Conservation (phyloP, 306 rosid genomes). For the Prunus fruticosa region DNA sequence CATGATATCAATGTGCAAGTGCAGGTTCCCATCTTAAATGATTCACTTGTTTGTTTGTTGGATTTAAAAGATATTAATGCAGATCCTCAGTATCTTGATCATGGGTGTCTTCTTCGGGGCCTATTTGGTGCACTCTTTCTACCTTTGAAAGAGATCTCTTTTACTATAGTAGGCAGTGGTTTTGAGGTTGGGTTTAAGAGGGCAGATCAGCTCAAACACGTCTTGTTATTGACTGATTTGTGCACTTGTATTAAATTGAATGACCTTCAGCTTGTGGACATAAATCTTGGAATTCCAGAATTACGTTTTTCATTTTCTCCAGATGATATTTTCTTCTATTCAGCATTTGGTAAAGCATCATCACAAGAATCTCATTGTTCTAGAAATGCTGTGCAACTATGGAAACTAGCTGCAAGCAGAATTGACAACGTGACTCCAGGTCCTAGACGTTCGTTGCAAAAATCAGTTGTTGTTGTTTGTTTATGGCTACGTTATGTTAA, state of each 20-base stretch:
- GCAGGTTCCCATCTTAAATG: slow-evolving; percentile 53
- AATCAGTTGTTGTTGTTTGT: slow-evolving; percentile 46
- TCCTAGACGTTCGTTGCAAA: slow-evolving; percentile 50
- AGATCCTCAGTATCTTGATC: slow-evolving; percentile 40
- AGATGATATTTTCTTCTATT: slow-evolving; percentile 45
- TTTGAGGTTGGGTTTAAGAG: slow-evolving; percentile 50
- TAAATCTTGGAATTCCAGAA: slow-evolving; percentile 60
- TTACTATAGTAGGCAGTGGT: slow-evolving; percentile 41
- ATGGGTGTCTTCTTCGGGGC: slow-evolving; percentile 50
- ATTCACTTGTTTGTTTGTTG: slow-evolving; percentile 36
- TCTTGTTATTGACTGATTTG: slow-evolving; percentile 47
- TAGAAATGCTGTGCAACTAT: slow-evolving; percentile 74
- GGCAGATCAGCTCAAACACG: slow-evolving; percentile 22
- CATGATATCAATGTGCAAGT: slow-evolving; percentile 36
- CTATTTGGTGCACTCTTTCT: slow-evolving; percentile 47
- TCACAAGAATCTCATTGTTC: slow-evolving; percentile 39
- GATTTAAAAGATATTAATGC: slow-evolving; percentile 57
- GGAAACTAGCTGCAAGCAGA: slow-evolving; percentile 78
- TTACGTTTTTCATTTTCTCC: slow-evolving; percentile 54
- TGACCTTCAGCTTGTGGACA: slow-evolving; percentile 51
- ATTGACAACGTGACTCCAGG: slow-evolving; percentile 39
- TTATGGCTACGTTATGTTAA: slow-evolving; percentile 74
- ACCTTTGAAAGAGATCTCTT: slow-evolving; percentile 45
- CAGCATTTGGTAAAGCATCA: slow-evolving; percentile 43
- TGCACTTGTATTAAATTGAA: slow-evolving; percentile 40